These are phyloP conservation scores for Geotrichum restrictum DNA, from an alignment of 1,139 yeast genomes.

Conservation along the genomic window DNA sequence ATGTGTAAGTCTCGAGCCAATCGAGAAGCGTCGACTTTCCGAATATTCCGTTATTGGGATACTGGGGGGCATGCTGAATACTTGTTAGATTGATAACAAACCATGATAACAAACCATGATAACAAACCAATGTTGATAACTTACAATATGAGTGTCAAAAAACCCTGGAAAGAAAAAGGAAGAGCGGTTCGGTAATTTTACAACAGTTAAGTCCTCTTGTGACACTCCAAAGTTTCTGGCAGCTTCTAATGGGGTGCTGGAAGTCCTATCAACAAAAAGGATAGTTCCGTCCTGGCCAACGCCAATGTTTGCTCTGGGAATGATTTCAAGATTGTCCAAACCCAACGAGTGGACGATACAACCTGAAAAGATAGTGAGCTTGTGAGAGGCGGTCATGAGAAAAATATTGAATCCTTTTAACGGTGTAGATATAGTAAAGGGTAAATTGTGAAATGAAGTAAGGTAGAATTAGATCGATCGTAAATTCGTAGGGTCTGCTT, in stretches of 20 bases:
- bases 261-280: constrained; percentile 39
- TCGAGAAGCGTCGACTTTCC: constrained; percentile 80
- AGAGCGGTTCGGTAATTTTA: constrained; percentile 25
- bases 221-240: constrained; percentile 25
- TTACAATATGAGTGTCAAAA: constrained; percentile 76
- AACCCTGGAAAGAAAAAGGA: constrained; percentile 85
- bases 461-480: too few species aligned
- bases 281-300: constrained; percentile 49
- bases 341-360: constrained; percentile 55
- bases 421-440: background rate
- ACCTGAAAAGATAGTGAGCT: constrained; percentile 45
- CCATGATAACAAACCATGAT: background rate
- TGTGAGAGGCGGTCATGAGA: constrained; percentile 10
- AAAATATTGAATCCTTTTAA: background rate
- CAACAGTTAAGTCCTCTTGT: constrained; percentile 20
- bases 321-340: constrained; percentile 47
- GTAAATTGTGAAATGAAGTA: too few species aligned
- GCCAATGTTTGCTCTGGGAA: constrained; percentile 51
- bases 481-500: too few species aligned
- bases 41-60: constrained; percentile 89
- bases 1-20: constrained; percentile 84
- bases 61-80: constrained; percentile 77
- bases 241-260: constrained; percentile 24
- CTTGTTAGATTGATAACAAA: background rate
- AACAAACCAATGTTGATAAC: background rate